Percentiles rank a stretch among this genome's conserved stretches.
Conservation (phyloP, 257 asterid species). For the Lycium ferocissimum region DNA sequence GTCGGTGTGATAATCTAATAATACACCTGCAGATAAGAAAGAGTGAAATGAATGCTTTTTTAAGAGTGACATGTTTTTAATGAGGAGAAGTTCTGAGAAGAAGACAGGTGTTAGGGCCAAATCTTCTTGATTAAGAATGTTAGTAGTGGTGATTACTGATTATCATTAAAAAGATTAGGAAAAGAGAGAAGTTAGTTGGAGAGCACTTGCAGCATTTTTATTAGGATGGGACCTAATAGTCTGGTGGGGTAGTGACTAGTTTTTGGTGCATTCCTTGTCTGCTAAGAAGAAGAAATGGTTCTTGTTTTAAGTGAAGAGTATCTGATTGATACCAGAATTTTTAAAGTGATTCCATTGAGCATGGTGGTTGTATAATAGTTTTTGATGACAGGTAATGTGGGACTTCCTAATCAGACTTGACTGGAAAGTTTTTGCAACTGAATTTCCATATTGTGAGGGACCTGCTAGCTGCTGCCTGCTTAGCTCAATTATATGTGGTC, state of each 20-base stretch:
- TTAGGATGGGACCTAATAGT: conserved; percentile 21
- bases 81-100: not conserved
- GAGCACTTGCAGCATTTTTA: not conserved
- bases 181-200: not conserved
- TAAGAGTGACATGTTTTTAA: not conserved
- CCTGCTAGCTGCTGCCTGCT: conserved; percentile 26
- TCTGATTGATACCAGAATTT: not conserved
- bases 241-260: not conserved
- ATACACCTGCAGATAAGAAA: not conserved
- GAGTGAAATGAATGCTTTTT: not conserved
- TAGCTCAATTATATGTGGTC: conserved; percentile 30
- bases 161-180: not conserved
- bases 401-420: conserved; percentile 30
- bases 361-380: not conserved
- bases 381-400: conserved; percentile 27
- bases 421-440: conserved; percentile 29
- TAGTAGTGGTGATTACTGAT: not conserved
- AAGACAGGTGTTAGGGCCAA: not conserved
- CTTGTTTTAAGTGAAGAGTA: conserved; percentile 23
- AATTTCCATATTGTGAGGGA: conserved; percentile 26
- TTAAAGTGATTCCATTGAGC: conserved; percentile 21
- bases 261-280: conserved; percentile 18
- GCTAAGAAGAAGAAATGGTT: conserved; percentile 10
- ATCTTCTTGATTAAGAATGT: conserved; percentile 23
- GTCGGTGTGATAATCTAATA: not conserved